Base-by-base conservation (phyloP, 257 asterid genomes). In the Solanum neorickii region DNA sequence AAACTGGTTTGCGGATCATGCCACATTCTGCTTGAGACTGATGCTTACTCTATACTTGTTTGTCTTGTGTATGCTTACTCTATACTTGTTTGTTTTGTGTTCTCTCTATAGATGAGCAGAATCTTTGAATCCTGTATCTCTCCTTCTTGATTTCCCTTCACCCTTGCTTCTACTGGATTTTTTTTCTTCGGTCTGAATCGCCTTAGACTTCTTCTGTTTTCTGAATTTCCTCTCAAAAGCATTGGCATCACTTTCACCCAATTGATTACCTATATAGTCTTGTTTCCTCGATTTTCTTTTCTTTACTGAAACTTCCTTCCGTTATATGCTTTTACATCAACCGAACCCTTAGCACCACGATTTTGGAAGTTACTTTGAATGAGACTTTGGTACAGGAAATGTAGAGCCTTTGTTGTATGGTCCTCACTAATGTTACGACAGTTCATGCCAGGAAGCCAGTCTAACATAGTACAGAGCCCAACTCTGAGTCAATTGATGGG, bases 391-490 rank as follows among this genome's bases (percentile, higher is more conserved):
- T 86, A 89, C 23, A 73, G 89, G 44, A 94, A 92, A 52, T 82
- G 90, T 62, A 94, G 86, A 89, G 96, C 98, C 56, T 70, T 90
- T 31, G 97, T 91, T 14, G 98, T 97, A 49, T 92, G 93, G 12
- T 93, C 96, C 89, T 97, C 96, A 83, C 93, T 59, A 59, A 59
- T 20, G 25, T 21, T 12, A 59, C 27, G 95, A 47, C 46, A 87
- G 91, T 96, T 96, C 97, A 94, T 91, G 84, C 98, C 97, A 89
- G 99, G 96, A 98, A 96, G 96, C 98, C 99, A 95, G 89, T 93
- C 46, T 77, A 88, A 93, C 99, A 96, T 93, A 91, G 93, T 89
- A 93, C 99, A 97, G 25, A 89, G 35, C 23, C 99, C 98, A 96
- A 83, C 91, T 91, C 3, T 92, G 95, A 47, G 97, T 97, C 37